Evolutionary conservation across 2,329 filamentous ascomycete genomes (phyloP).

Genomic region (Aureobasidium mangrovei): DNA sequence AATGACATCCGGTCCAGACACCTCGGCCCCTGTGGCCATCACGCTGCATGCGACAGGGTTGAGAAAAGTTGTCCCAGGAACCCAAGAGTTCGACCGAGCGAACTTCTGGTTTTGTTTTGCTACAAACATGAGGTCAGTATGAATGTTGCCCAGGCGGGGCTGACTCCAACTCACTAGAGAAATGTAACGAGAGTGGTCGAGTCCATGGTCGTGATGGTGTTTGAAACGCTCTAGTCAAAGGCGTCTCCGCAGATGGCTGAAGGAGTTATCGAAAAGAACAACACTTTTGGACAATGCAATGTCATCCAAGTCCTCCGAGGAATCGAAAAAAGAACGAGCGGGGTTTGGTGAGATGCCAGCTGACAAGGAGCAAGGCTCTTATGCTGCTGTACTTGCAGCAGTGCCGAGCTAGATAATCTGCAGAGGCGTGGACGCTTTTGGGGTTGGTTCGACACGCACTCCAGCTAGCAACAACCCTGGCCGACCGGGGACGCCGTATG

Average conservation of each 20-base stretch:
- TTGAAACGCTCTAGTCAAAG: slow-evolving; percentile 1
- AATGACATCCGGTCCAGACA: slow-evolving; percentile 81
- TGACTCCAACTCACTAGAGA: slow-evolving; percentile 22
- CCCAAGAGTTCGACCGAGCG: slow-evolving; percentile 72
- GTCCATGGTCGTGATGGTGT: slow-evolving; percentile 22
- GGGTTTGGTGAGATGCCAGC: too few species aligned
- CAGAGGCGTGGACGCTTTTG: neutral
- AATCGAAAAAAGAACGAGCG: too few species aligned
- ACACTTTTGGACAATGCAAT: too few species aligned
- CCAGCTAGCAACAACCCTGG: slow-evolving; percentile 6
- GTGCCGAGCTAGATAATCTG: slow-evolving; percentile 2
- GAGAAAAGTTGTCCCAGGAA: slow-evolving; percentile 91
- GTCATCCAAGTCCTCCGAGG: too few species aligned
- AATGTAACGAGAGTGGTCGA: slow-evolving; percentile 31
- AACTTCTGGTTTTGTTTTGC: slow-evolving; percentile 40
- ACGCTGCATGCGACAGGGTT: slow-evolving; percentile 69
- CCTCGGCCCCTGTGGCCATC: slow-evolving; percentile 65
- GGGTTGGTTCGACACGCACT: neutral
- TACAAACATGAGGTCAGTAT: neutral
- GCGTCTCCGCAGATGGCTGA: too few species aligned
- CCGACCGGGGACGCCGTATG: neutral
- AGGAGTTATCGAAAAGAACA: too few species aligned
- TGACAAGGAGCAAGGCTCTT: too few species aligned
- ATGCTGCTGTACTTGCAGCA: neutral
- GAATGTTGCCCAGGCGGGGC: neutral